Evolutionary conservation across 2,329 filamentous ascomycete genomes (phyloP), one percentile per base, ranked within the genome.

Genomic region (Mycosphaerelloides madeirae): DNA sequence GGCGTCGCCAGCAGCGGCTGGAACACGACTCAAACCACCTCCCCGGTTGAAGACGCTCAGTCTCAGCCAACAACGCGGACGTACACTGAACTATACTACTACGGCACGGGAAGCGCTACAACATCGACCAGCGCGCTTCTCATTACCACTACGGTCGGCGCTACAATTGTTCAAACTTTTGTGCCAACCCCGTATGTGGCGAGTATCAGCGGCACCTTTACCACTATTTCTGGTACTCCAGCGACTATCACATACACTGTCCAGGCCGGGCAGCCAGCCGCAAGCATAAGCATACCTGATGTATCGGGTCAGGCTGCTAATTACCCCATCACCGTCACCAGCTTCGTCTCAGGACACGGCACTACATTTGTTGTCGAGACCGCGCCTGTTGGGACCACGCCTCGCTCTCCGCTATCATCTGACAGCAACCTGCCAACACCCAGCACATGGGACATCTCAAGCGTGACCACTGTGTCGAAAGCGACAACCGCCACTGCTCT

Each of bases 1-100:
- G 58, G 58, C n/a, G 43, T 57, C 4, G 57, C 56, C 8, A 48
- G 50, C 19, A 48, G 44, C 6, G 60, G 60, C 4, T 62, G 60
- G 60, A 62, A 62, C 37, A 42, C 39, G 18, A 48, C 57, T 11
- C 50, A 33, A 35, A 43, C 41, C 37, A 31, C 33, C 29, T 38
- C 22, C 12, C 14, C 31, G 11, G 31, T 29, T 16, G 36, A 38
- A 15, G 32, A 16, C 25, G 46, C 31, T 15, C 40, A 33, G 6
- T 38, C 46, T 12, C 29, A 39, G 18, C 41, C 44, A 22, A 44
- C 38, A 3, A 52, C 56, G 9, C 48, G 53, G 13, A 60, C 53
- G 3, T 43, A 55, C 25, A 61, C 54, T 3, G 46, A 51, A 16
- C 50, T 54, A 25, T 50, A 55, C 38, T 60, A 57, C 44, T 52